These are phyloP conservation scores for Cyathus striatus DNA, from an alignment of 768 basidiomycete genomes.

Conservation along the genomic window DNA sequence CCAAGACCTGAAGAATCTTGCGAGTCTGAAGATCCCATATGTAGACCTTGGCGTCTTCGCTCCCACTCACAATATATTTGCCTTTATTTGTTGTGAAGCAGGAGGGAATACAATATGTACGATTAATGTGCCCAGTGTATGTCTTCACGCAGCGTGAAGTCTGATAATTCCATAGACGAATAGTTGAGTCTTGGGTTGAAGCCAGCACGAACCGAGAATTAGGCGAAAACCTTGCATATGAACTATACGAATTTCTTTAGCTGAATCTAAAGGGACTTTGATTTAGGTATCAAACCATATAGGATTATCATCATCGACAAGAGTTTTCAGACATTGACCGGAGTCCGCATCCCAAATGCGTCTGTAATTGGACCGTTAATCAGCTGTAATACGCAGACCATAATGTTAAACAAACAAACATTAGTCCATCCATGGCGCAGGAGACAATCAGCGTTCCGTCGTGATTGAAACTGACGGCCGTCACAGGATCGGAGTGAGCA, in stretches of 20 bases:
- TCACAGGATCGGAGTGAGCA: slow-evolving; percentile 97
- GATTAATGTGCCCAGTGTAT: slow-evolving; percentile 81
- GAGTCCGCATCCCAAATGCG: slow-evolving; percentile 98
- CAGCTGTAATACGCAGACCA: not conserved
- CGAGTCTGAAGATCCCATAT: slow-evolving; percentile 88
- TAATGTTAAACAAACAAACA: slow-evolving; percentile 47
- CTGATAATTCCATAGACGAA: slow-evolving; percentile 93
- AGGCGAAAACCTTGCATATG: slow-evolving; percentile 87
- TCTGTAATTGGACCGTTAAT: slow-evolving; percentile 33
- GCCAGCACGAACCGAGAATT: slow-evolving; percentile 88
- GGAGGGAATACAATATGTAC: slow-evolving; percentile 75
- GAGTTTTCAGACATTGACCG: slow-evolving; percentile 94
- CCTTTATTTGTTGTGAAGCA: slow-evolving; percentile 58
- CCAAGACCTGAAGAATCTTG: slow-evolving; percentile 65
- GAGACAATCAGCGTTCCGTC: slow-evolving; percentile 95
- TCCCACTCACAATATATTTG: slow-evolving; percentile 80
- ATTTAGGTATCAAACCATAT: slow-evolving; percentile 57
- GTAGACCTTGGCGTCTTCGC: slow-evolving; percentile 84
- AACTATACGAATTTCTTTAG: slow-evolving; percentile 37
- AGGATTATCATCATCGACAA: slow-evolving; percentile 95
- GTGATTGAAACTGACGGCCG: slow-evolving; percentile 88
- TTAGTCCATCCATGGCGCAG: slow-evolving; percentile 94
- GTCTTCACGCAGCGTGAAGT: slow-evolving; percentile 90
- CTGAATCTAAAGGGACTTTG: slow-evolving; percentile 8
- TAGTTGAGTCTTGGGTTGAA: slow-evolving; percentile 90